Percentiles rank a stretch among this genome's conserved stretches.
Conservation (phyloP, 202 grass and related monocot genomes). For the Panicum hallii region DNA sequence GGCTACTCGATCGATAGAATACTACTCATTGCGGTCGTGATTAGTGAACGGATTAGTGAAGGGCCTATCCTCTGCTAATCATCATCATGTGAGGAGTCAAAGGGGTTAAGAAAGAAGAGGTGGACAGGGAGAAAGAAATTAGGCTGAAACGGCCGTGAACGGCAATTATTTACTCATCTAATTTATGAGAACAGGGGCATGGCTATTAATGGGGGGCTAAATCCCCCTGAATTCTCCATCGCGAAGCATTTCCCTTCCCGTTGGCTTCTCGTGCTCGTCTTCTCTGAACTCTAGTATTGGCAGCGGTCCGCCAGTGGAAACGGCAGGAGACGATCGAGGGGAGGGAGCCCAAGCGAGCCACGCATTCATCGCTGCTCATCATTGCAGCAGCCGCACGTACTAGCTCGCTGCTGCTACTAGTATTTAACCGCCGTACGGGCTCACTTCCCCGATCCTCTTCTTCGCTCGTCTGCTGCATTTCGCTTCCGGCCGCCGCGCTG, state of each 20-base stretch:
- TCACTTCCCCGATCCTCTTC: neutral
- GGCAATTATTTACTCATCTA: neutral
- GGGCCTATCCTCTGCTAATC: slow-evolving; percentile 32
- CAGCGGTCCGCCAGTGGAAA: slow-evolving; percentile 31
- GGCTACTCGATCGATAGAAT: neutral
- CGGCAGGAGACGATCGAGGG: slow-evolving; percentile 15
- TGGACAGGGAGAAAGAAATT: neutral
- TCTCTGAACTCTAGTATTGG: slow-evolving; percentile 12
- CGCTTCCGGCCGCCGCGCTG: neutral
- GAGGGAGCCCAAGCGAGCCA: slow-evolving; percentile 16
- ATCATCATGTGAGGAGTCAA: slow-evolving; percentile 32
- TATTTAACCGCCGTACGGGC: slow-evolving; percentile 30
- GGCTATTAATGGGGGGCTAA: slow-evolving; percentile 43
- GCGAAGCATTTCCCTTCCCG: neutral
- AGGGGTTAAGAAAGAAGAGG: neutral
- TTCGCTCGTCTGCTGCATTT: neutral
- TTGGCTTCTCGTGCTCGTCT: slow-evolving; percentile 14
- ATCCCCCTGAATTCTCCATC: slow-evolving; percentile 21
- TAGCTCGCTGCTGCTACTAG: neutral
- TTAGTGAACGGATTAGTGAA: slow-evolving; percentile 21
- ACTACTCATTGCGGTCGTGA: neutral
- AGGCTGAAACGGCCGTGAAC: slow-evolving; percentile 42
- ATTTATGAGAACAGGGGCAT: neutral
- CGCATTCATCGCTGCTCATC: slow-evolving; percentile 33
- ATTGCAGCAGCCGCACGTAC: neutral